Evolutionary conservation across 2,329 filamentous ascomycete genomes (phyloP).

Genomic region (Alternaria brassicicola): DNA sequence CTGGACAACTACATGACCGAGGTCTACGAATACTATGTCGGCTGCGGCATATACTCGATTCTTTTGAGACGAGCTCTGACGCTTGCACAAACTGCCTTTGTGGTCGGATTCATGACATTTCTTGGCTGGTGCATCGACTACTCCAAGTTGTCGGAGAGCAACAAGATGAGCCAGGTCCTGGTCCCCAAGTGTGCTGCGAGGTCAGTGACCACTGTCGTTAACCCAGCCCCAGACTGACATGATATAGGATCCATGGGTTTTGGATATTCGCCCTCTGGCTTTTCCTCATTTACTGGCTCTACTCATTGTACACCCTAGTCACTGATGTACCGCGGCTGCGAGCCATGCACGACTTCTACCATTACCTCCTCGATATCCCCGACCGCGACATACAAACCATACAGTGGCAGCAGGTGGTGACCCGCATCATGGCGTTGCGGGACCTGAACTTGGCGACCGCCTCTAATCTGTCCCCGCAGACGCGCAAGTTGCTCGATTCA

Average conservation of each 20-base stretch:
- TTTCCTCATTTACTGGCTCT: constrained; percentile 84
- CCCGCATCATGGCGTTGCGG: constrained; percentile 79
- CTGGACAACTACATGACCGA: constrained; percentile 85
- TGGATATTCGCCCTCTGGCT: constrained; percentile 84
- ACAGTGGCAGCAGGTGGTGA: constrained; percentile 91
- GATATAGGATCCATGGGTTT: constrained; percentile 69
- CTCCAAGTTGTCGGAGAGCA: constrained; percentile 69
- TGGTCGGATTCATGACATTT: constrained; percentile 82
- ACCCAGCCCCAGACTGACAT: neutral
- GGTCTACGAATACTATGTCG: constrained; percentile 85
- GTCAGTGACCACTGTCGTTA: constrained; percentile 21
- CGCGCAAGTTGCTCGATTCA: constrained; percentile 71
- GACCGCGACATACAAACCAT: constrained; percentile 90
- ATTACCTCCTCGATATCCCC: constrained; percentile 80
- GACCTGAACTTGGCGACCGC: constrained; percentile 89
- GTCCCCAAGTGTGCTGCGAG: constrained; percentile 74
- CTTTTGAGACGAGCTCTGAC: constrained; percentile 73
- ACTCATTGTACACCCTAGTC: constrained; percentile 75
- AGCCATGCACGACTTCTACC: constrained; percentile 84
- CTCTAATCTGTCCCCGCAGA: constrained; percentile 62
- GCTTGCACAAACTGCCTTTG: constrained; percentile 80
- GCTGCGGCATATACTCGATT: constrained; percentile 85
- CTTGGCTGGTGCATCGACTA: constrained; percentile 88
- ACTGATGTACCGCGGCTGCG: constrained; percentile 74
- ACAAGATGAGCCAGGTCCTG: constrained; percentile 64